Conservation (phyloP, 1,284 basidiomycete species). For the Apiotrichum veenhuisii region DNA sequence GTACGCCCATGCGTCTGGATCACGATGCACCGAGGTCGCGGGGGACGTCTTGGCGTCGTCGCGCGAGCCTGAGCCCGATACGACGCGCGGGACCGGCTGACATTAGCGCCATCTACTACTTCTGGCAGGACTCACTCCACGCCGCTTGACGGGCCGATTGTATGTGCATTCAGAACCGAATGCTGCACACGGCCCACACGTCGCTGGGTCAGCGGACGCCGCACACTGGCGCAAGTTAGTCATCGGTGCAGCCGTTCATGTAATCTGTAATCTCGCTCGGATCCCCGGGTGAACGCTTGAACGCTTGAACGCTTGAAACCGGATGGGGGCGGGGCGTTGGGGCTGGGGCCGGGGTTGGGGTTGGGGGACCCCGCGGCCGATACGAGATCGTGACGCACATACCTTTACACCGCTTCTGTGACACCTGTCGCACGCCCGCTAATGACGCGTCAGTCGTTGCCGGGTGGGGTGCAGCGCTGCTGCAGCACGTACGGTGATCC, state of each 20-base stretch:
- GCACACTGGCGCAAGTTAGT: constrained; percentile 31
- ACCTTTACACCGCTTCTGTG: constrained; percentile 45
- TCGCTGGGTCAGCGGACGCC: constrained; percentile 19
- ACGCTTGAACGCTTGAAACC: no score
- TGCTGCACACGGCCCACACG: constrained; percentile 39
- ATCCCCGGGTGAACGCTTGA: no score
- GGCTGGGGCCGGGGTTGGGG: no score
- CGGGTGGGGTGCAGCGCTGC: not conserved
- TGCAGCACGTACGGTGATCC: constrained; percentile 22
- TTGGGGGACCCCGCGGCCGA: no score
- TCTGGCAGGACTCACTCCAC: constrained; percentile 8
- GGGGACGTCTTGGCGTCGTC: not conserved
- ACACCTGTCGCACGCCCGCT: constrained; percentile 47
- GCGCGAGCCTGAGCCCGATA: not conserved
- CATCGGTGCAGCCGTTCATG: not conserved
- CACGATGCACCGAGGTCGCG: not conserved
- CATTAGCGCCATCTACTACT: not conserved
- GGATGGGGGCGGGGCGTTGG: no score
- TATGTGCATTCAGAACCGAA: constrained; percentile 44
- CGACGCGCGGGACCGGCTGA: not conserved
- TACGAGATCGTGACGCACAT: not conserved
- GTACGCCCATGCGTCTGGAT: constrained; percentile 25
- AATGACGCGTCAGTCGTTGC: not conserved
- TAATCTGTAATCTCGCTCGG: no score
- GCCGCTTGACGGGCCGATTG: constrained; percentile 41